A percentile compares a stretch with the other conserved stretches of the same genome.
Conservation (phyloP, 345 rosid genomes). For the Gossypium ekmanianum region DNA sequence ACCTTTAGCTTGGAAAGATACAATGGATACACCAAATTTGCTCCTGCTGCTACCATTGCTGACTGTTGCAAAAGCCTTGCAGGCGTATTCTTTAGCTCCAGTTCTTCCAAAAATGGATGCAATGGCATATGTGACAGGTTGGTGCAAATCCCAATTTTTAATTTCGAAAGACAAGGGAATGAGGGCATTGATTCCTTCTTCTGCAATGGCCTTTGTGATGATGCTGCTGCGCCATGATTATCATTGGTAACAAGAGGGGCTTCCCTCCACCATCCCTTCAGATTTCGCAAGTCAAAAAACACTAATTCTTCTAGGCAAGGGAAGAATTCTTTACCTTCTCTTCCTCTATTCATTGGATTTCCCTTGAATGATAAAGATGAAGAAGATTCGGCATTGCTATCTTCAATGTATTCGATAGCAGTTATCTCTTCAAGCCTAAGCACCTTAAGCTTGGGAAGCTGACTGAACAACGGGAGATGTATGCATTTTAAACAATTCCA, state of each 20-base stretch:
- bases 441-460: slow-evolving; percentile 16
- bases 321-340: slow-evolving; percentile 1
- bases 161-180: slow-evolving; percentile 13
- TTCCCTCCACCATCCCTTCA: slow-evolving; percentile 16
- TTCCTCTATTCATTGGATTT: neutral
- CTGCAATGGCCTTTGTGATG: neutral
- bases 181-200: neutral
- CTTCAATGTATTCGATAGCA: slow-evolving; percentile 10
- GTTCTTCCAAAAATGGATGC: slow-evolving; percentile 9
- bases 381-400: slow-evolving; percentile 1
- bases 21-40: neutral
- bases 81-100: slow-evolving; percentile 10
- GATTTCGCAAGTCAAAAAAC: slow-evolving; percentile 13
- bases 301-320: slow-evolving; percentile 14
- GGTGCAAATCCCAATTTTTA: slow-evolving; percentile 2
- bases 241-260: neutral
- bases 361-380: neutral
- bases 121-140: slow-evolving; percentile 6
- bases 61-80: slow-evolving; percentile 13
- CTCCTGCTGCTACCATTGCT: neutral
- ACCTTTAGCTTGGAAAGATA: slow-evolving; percentile 13
- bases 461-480: slow-evolving; percentile 7
- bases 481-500: neutral
- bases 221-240: neutral
- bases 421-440: slow-evolving; percentile 15